Percentiles rank a stretch among this genome's conserved stretches.
These are phyloP conservation scores for Aspergillaceae sp. DNA, from an alignment of 2,329 filamentous ascomycete species.

Conservation along the genomic window DNA sequence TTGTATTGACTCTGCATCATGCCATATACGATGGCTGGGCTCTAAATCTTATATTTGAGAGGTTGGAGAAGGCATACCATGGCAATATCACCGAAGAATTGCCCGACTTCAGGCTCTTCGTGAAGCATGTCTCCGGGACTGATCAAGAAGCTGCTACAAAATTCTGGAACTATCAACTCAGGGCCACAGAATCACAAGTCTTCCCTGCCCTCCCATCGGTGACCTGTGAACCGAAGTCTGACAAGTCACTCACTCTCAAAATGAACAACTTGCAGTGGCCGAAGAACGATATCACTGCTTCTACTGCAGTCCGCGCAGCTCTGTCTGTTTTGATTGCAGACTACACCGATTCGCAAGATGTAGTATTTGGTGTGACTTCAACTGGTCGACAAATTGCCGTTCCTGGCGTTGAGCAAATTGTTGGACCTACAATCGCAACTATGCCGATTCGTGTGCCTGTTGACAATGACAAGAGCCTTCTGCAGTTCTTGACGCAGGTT, in stretches of 20 bases:
- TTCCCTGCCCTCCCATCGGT: background rate
- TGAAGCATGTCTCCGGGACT: background rate
- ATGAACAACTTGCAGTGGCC: background rate
- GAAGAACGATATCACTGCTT: background rate
- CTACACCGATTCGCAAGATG: conserved; percentile 4
- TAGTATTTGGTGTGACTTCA: conserved; percentile 4
- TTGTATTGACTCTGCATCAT: conserved; percentile 10
- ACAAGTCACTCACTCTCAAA: background rate
- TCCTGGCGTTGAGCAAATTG: conserved; percentile 1
- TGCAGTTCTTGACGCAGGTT: conserved; percentile 2
- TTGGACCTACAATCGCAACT: conserved; percentile 5
- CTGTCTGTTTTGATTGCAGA: conserved; percentile 5
- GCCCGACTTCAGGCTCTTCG: background rate
- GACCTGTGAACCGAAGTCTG: background rate
- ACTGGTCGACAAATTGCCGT: conserved; percentile 5
- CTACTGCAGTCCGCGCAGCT: background rate
- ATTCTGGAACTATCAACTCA: background rate
- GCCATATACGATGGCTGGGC: conserved; percentile 4
- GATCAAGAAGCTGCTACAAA: background rate
- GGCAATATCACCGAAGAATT: background rate
- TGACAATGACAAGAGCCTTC: background rate
- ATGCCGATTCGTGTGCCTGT: conserved; percentile 5
- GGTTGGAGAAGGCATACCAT: conserved; percentile 3
- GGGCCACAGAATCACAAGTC: background rate
- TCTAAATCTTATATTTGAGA: conserved; percentile 4